These are phyloP conservation scores for Salvia miltiorrhiza DNA, from an alignment of 257 asterid species.

Conservation along the genomic window DNA sequence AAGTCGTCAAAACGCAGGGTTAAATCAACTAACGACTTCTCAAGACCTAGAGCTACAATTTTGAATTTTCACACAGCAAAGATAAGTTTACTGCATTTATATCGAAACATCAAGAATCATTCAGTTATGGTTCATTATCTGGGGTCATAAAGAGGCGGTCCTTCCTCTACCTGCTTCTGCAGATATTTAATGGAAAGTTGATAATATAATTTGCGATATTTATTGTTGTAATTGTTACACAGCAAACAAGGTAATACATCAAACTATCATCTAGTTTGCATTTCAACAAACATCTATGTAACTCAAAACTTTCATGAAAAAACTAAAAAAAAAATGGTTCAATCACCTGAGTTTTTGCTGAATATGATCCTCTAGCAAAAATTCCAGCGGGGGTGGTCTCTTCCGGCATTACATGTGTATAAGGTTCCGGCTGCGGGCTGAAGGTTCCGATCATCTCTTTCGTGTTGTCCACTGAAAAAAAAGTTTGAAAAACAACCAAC, in stretches of 20 bases:
- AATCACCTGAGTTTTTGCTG: conserved; percentile 82
- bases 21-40: not conserved
- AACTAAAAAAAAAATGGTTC: not conserved
- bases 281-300: not conserved
- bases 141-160: conserved; percentile 22
- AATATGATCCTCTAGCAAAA: conserved; percentile 87
- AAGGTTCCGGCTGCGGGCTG: conserved; percentile 91
- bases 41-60: not conserved
- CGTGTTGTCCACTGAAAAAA: conserved; percentile 68
- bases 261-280: not conserved
- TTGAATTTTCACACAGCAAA: not conserved
- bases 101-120: not conserved
- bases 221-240: not conserved
- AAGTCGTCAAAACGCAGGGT: not conserved
- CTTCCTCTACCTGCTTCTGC: not conserved
- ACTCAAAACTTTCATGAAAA: not conserved
- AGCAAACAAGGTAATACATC: not conserved
- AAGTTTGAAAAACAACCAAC: not conserved
- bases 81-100: not conserved
- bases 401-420: conserved; percentile 85
- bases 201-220: not conserved
- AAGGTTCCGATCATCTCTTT: conserved; percentile 97
- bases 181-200: conserved; percentile 1
- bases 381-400: conserved; percentile 94
- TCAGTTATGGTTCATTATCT: not conserved